A percentile compares a stretch with the other conserved stretches of the same genome.
Conservation (phyloP, 305 asterid species). For the Euphrasia arctica region DNA sequence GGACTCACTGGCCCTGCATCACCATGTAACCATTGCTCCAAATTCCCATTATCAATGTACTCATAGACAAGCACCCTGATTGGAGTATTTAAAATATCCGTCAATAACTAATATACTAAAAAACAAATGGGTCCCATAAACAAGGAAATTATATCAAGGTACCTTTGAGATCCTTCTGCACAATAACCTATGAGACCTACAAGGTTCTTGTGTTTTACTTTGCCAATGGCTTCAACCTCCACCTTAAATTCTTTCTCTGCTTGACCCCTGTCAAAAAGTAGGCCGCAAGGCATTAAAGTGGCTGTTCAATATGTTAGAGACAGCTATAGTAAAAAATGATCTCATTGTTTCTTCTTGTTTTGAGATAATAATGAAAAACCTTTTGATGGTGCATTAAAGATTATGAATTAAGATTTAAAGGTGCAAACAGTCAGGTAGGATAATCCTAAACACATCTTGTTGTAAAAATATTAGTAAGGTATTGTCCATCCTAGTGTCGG, state of each 20-base stretch:
- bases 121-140: constrained; percentile 10
- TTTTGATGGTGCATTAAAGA: not conserved
- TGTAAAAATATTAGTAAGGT: not conserved
- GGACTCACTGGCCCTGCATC: constrained; percentile 82
- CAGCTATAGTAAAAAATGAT: not conserved
- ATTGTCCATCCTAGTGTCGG: not conserved
- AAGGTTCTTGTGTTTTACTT: constrained; percentile 92
- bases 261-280: constrained; percentile 64
- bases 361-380: constrained; percentile 8
- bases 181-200: constrained; percentile 86
- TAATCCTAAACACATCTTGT: constrained; percentile 16
- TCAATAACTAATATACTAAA: constrained; percentile 7
- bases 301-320: constrained; percentile 11
- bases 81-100: constrained; percentile 11
- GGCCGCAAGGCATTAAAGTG: constrained; percentile 13
- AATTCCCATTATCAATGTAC: constrained; percentile 80
- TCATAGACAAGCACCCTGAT: constrained; percentile 86
- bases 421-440: constrained; percentile 23
- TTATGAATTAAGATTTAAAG: not conserved
- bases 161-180: constrained; percentile 87
- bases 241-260: constrained; percentile 92
- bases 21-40: constrained; percentile 96
- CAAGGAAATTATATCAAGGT: constrained; percentile 11
- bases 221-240: constrained; percentile 97
- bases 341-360: constrained; percentile 16